Conservation (phyloP, 2,329 filamentous ascomycete genomes). For the Venturiaceae sp. region DNA sequence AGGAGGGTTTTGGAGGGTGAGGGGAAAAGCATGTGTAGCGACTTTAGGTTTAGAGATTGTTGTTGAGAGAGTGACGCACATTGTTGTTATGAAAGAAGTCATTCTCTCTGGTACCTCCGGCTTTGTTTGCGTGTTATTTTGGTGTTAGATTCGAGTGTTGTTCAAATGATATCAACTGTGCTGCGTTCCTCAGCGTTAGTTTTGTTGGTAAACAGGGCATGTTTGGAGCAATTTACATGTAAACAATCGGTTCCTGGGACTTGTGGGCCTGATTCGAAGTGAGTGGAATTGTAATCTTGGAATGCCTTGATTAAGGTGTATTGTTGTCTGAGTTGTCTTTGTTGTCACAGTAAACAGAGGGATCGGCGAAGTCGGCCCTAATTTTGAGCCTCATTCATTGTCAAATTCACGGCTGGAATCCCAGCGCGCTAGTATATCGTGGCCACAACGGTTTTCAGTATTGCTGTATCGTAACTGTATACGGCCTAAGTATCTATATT, state of each 20-base stretch:
- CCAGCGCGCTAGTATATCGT: too few relatives aligned
- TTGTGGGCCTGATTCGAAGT: not conserved
- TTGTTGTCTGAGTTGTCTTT: not conserved
- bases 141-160: not conserved
- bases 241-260: not conserved
- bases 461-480: too few relatives aligned
- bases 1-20: conserved; percentile 26
- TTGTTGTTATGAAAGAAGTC: conserved; percentile 74
- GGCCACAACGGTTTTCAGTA: too few relatives aligned
- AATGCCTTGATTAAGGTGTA: not conserved
- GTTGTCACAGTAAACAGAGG: not conserved
- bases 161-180: not conserved
- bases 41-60: conserved; percentile 19
- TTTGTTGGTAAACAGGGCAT: not conserved
- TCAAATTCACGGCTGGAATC: too few relatives aligned
- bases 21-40: conserved; percentile 18
- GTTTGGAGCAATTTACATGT: not conserved
- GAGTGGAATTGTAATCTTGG: not conserved
- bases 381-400: not conserved
- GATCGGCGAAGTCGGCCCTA: not conserved
- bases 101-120: conserved; percentile 30
- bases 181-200: not conserved
- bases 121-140: not conserved
- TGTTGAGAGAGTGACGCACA: conserved; percentile 48
- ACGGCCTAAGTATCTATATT: too few relatives aligned